Conservation (phyloP, 352 stramenopile species). For the Pythium myriotylum region DNA sequence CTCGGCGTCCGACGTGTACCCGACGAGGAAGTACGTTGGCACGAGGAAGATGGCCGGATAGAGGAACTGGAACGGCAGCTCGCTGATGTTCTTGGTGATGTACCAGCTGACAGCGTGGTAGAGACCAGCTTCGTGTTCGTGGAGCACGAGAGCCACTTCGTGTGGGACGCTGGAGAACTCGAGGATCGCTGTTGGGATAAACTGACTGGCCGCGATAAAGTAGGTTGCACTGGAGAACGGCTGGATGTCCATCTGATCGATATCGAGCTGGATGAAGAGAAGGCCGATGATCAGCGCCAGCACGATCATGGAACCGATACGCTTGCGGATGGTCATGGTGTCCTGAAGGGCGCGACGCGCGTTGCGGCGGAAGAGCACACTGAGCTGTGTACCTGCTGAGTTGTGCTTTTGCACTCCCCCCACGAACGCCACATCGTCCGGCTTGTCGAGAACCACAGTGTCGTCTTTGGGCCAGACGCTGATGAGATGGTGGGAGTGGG, state of each 20-base stretch:
- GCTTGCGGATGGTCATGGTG: slow-evolving; percentile 20
- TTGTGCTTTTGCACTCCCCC: too few relatives aligned
- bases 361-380: not conserved
- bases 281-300: slow-evolving; percentile 34
- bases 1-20: slow-evolving; percentile 24
- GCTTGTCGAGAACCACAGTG: not conserved
- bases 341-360: slow-evolving; percentile 23
- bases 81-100: slow-evolving; percentile 32
- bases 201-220: slow-evolving; percentile 12
- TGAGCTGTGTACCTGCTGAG: too few relatives aligned
- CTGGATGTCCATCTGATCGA: slow-evolving; percentile 47
- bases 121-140: slow-evolving; percentile 25
- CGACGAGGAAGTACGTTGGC: slow-evolving; percentile 36
- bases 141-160: slow-evolving; percentile 27
- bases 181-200: slow-evolving; percentile 22
- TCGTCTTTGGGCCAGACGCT: too few relatives aligned
- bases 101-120: slow-evolving; percentile 34
- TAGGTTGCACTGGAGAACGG: slow-evolving; percentile 49
- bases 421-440: too few relatives aligned
- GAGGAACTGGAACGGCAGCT: slow-evolving; percentile 27
- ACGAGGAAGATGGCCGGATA: slow-evolving; percentile 28
- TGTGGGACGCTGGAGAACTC: slow-evolving; percentile 26
- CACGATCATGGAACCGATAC: slow-evolving; percentile 23
- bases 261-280: slow-evolving; percentile 30
- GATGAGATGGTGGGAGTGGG: too few relatives aligned